Percentiles rank a stretch among this genome's conserved stretches.
Conservation (phyloP, 805 yeast species). For the Schwanniomyces yamadae region DNA sequence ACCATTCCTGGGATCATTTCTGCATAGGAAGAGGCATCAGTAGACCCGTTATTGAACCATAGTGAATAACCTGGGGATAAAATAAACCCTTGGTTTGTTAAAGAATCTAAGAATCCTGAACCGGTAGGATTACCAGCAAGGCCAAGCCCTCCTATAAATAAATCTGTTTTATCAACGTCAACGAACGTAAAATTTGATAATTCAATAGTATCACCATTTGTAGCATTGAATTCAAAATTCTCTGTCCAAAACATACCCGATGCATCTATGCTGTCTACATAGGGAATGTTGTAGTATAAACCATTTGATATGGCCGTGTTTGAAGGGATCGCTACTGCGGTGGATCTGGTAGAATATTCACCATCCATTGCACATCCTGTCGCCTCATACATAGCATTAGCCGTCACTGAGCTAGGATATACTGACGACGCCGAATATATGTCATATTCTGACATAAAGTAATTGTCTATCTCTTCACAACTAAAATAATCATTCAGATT, state of each 20-base stretch:
- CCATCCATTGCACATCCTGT: constrained; percentile 31
- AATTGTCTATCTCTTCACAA: constrained; percentile 21
- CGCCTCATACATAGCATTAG: constrained; percentile 20
- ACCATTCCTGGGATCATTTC: constrained; percentile 59
- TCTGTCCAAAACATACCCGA: constrained; percentile 26
- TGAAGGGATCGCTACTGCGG: constrained; percentile 12
- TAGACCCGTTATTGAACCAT: constrained; percentile 21
- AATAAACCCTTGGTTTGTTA: constrained; percentile 21
- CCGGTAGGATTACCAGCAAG: constrained; percentile 27
- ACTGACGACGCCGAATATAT: constrained; percentile 3
- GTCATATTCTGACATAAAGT: constrained; percentile 16
- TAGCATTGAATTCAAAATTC: constrained; percentile 18
- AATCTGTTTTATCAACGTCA: constrained; percentile 20
- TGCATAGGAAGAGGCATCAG: constrained; percentile 19
- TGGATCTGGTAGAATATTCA: constrained; percentile 13
- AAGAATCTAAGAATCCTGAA: constrained; percentile 27
- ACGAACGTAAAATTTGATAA: constrained; percentile 28
- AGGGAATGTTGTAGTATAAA: constrained; percentile 22
- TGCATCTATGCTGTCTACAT: constrained; percentile 25
- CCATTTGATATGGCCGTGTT: constrained; percentile 13
- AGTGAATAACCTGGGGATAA: constrained; percentile 34
- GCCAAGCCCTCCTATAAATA: constrained; percentile 35
- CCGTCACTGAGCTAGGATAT: constrained; percentile 16
- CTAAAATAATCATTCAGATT: constrained; percentile 21
- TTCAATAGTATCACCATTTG: constrained; percentile 10